These are phyloP conservation scores for Ceratocystis eucalypticola DNA, from an alignment of 2,329 filamentous ascomycete genomes.

Conservation along the genomic window DNA sequence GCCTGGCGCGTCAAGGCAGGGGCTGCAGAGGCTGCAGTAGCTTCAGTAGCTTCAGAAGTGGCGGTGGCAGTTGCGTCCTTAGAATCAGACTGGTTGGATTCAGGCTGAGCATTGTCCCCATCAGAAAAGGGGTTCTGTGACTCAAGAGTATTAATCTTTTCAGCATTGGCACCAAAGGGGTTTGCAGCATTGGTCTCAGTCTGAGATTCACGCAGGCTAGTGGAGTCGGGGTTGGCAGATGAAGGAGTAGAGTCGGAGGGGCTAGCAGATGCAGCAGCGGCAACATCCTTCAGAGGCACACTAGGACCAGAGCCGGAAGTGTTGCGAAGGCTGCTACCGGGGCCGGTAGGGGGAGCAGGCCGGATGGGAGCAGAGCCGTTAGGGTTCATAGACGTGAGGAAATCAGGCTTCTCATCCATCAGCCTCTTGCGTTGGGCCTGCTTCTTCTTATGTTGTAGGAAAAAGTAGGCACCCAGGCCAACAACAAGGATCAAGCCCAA, in stretches of 20 bases:
- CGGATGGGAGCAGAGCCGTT: conserved; percentile 12
- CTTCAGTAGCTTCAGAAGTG: conserved; percentile 30
- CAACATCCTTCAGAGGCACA: conserved; percentile 16
- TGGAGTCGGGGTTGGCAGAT: background rate
- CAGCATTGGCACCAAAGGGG: conserved; percentile 53
- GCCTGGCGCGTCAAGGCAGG: conserved; percentile 36
- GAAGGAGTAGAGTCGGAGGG: background rate
- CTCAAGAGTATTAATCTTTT: conserved; percentile 26
- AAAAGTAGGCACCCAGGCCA: conserved; percentile 54
- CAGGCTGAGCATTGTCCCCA: conserved; percentile 35
- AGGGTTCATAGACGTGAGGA: conserved; percentile 5
- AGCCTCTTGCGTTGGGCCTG: conserved; percentile 39
- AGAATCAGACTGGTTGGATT: conserved; percentile 27
- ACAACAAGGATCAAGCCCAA: conserved; percentile 54
- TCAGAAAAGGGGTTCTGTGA: conserved; percentile 49
- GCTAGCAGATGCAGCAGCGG: background rate
- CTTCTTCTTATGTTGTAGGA: conserved; percentile 58
- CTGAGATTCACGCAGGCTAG: conserved; percentile 18
- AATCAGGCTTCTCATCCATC: conserved; percentile 19
- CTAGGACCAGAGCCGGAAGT: conserved; percentile 4
- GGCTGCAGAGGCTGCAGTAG: conserved; percentile 26
- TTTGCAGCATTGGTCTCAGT: conserved; percentile 43
- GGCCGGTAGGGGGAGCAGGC: conserved; percentile 17
- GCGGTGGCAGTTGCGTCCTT: conserved; percentile 25
- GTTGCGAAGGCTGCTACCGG: conserved; percentile 12